A percentile compares a stretch with the other conserved stretches of the same genome.
Conservation (phyloP, 2,329 filamentous ascomycete genomes). For the Penicillium sp. region DNA sequence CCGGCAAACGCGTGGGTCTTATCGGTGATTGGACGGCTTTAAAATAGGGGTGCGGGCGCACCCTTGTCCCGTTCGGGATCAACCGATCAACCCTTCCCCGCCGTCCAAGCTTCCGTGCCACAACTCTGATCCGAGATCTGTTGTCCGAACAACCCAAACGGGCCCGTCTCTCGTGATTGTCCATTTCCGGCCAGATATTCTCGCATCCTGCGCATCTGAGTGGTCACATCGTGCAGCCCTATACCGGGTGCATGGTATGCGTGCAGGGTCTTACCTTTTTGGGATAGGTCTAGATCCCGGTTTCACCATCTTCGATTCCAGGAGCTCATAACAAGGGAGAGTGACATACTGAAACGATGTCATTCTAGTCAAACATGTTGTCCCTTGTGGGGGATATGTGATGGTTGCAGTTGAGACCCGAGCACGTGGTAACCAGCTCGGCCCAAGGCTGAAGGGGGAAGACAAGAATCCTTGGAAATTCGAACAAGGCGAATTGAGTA, state of each 20-base stretch:
- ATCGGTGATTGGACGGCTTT: neutral
- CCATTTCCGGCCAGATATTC: neutral
- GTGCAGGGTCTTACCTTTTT: neutral
- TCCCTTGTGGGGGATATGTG: too few species aligned
- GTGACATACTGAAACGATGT: neutral
- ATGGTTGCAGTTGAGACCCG: neutral
- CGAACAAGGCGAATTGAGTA: neutral
- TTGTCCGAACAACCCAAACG: neutral
- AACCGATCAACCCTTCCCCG: too few species aligned
- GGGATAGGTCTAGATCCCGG: neutral
- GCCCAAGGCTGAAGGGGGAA: neutral
- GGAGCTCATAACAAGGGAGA: neutral
- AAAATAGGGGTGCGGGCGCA: neutral
- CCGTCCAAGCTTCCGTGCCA: neutral
- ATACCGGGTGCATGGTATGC: conserved; percentile 1
- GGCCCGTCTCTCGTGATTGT: neutral
- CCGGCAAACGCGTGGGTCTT: too few species aligned
- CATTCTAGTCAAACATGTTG: neutral
- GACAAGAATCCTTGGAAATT: neutral
- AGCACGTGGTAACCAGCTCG: neutral
- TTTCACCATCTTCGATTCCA: neutral
- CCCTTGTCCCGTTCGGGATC: neutral
- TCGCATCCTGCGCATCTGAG: neutral
- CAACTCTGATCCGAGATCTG: neutral
- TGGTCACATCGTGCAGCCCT: neutral